phyloP scores from a whole-genome alignment of 805 yeast species.

The Citeromyces nyonsensis region DNA sequence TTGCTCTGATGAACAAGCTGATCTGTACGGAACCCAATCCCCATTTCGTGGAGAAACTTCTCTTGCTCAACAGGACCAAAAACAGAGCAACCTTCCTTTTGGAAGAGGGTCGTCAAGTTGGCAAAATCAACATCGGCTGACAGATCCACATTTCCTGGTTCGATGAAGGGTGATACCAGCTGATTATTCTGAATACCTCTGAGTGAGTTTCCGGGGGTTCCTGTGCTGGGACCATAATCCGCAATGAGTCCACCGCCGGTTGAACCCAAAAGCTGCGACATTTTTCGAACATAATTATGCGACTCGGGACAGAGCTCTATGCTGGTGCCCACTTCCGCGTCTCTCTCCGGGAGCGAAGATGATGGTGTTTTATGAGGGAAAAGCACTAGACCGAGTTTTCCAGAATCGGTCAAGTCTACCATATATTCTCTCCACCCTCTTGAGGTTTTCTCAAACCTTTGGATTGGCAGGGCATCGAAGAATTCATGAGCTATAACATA shows the following conservation, averaged over 20 bases:
- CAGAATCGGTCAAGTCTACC: slow-evolving; percentile 35
- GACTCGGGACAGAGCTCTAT: slow-evolving; percentile 70
- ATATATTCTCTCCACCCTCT: slow-evolving; percentile 70
- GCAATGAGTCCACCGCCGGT: slow-evolving; percentile 54
- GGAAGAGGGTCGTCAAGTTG: slow-evolving; percentile 27
- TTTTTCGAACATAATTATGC: slow-evolving; percentile 36
- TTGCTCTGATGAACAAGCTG: slow-evolving; percentile 30
- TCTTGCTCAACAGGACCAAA: slow-evolving; percentile 64
- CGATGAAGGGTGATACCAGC: slow-evolving; percentile 58
- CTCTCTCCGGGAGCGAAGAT: slow-evolving; percentile 35
- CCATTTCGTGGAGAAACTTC: slow-evolving; percentile 63
- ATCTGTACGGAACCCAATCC: slow-evolving; percentile 56
- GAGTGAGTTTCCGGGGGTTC: slow-evolving; percentile 55
- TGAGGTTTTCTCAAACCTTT: slow-evolving; percentile 42
- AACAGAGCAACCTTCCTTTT: slow-evolving; percentile 9
- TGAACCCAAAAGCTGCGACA: slow-evolving; percentile 27
- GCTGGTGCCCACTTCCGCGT: slow-evolving; percentile 32
- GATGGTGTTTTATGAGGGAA: slow-evolving; percentile 48
- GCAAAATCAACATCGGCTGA: slow-evolving; percentile 76
- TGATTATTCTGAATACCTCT: slow-evolving; percentile 63
- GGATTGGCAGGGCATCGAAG: slow-evolving; percentile 75
- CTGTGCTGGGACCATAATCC: slow-evolving; percentile 59
- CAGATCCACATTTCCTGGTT: slow-evolving; percentile 69
- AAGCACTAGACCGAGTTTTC: slow-evolving; percentile 37
- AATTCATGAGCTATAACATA: slow-evolving; percentile 75